These are phyloP conservation scores for Nymphaea colorata DNA, from an alignment of 164 flowering plant genomes.

Conservation along the genomic window DNA sequence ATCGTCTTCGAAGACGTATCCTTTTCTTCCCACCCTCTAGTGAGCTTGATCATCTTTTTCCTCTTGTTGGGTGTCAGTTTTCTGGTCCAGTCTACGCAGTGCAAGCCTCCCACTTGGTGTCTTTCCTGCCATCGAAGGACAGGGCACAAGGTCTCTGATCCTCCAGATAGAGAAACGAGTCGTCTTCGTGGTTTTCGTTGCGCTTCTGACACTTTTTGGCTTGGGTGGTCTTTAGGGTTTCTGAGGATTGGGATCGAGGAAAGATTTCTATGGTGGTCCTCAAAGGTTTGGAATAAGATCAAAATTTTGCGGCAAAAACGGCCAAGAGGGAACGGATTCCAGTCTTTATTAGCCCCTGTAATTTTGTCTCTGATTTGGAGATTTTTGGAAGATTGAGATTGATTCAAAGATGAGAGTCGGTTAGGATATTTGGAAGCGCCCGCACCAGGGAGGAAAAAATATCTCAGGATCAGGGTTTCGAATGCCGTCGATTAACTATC, in stretches of 20 bases:
- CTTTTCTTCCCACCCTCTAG: neutral
- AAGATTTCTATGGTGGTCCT: neutral
- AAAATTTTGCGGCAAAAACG: neutral
- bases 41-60: neutral
- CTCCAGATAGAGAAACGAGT: neutral
- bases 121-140: neutral
- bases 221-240: neutral
- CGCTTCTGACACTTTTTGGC: neutral
- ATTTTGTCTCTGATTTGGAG: neutral
- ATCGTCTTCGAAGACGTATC: neutral
- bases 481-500: neutral
- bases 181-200: neutral
- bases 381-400: neutral
- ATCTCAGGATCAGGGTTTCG: neutral
- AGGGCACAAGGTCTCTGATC: neutral
- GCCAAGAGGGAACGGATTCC: neutral
- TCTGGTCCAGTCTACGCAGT: neutral
- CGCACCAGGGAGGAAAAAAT: neutral
- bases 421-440: neutral
- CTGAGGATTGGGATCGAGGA: neutral
- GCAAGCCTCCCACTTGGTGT: neutral
- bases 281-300: neutral
- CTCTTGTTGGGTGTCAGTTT: neutral
- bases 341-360: neutral
- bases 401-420: neutral